These are phyloP conservation scores for Aphanomyces cochlioides DNA, from an alignment of 352 stramenopile species.

Conservation along the genomic window DNA sequence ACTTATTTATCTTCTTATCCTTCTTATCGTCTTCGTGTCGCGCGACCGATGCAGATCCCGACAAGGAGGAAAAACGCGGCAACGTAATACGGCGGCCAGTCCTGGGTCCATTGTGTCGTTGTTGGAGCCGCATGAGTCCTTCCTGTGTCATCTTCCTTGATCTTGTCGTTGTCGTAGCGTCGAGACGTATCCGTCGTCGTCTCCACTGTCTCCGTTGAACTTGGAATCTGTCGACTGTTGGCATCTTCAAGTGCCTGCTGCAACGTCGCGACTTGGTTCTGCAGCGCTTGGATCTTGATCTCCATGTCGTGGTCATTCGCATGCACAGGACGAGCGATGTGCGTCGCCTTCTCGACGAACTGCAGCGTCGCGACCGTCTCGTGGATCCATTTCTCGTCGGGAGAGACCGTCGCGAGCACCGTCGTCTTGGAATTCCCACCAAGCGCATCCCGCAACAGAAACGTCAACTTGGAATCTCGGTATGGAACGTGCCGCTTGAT, in stretches of 20 bases:
- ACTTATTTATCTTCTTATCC: background rate
- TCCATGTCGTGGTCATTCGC: background rate
- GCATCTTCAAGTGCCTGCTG: background rate
- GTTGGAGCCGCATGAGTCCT: background rate
- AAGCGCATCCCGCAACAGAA: constrained; percentile 70
- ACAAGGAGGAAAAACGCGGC: background rate
- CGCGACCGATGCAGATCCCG: background rate
- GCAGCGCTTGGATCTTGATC: constrained; percentile 4
- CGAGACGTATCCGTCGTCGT: no score
- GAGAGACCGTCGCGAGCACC: constrained; percentile 74
- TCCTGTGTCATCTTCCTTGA: background rate
- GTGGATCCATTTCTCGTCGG: constrained; percentile 77
- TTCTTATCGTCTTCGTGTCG: background rate
- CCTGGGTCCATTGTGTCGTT: no score
- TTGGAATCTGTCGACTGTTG: background rate
- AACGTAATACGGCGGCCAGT: background rate
- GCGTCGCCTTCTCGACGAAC: constrained; percentile 83
- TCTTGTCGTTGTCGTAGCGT: background rate
- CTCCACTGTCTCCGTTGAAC: no score
- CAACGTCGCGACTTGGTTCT: constrained; percentile 2
- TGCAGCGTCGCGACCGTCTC: constrained; percentile 85
- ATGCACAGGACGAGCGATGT: constrained; percentile 75
- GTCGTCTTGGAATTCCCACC: constrained; percentile 83
- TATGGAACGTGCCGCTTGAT: constrained; percentile 82
- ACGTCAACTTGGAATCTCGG: constrained; percentile 83